phyloP scores from a whole-genome alignment of 148 eudicot genomes.

The Rhododendron molle region DNA sequence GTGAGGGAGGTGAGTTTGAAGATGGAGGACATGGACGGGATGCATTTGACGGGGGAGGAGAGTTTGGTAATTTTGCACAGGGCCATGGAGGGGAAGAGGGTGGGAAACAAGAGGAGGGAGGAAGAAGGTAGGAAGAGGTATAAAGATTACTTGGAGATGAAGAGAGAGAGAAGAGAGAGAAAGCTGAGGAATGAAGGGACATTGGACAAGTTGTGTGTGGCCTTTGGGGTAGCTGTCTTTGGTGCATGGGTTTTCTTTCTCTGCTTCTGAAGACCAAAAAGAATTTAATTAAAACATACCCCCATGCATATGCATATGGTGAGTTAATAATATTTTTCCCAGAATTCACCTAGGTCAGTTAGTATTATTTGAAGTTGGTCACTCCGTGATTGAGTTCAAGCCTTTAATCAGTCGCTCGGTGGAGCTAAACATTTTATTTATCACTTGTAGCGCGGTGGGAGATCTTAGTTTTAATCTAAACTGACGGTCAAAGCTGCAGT shows the following conservation, averaged over 20 bases:
- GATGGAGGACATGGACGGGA: constrained; percentile 73
- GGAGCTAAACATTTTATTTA: background rate
- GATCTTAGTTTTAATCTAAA: too few species aligned
- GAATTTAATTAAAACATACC: background rate
- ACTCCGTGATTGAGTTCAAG: too few species aligned
- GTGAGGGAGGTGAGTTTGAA: constrained; percentile 72
- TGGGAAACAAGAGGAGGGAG: constrained; percentile 28
- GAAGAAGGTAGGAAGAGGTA: constrained; percentile 41
- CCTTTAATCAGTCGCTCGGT: background rate
- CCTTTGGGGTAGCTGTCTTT: background rate
- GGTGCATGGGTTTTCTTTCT: background rate
- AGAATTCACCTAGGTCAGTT: too few species aligned
- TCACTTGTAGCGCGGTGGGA: background rate
- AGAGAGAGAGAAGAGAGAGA: constrained; percentile 44
- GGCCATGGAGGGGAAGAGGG: constrained; percentile 46
- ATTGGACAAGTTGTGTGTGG: constrained; percentile 35
- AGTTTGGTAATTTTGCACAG: constrained; percentile 55
- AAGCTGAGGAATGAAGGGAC: constrained; percentile 49
- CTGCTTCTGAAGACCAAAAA: background rate
- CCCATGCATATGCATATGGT: background rate
- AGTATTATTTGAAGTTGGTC: too few species aligned
- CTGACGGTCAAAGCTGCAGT: background rate
- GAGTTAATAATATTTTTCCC: too few species aligned
- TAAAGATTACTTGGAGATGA: constrained; percentile 39
- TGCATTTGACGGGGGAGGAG: constrained; percentile 54